Evolutionary conservation across 2,329 filamentous ascomycete species (phyloP), one percentile per base, ranked within the genome.

Genomic region (Dothideomycetes sp.): DNA sequence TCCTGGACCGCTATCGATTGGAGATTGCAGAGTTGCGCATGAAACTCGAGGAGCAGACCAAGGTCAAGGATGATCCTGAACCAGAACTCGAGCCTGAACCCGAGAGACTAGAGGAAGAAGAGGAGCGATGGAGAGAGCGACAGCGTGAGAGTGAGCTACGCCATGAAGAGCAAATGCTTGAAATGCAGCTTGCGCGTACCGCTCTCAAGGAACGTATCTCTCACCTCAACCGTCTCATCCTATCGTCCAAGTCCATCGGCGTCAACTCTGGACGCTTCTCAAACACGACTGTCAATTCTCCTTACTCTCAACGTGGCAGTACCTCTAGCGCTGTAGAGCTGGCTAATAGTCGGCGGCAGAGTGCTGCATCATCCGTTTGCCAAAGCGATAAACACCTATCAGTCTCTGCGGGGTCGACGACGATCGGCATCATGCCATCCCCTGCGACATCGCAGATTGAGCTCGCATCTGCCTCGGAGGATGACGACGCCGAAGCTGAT

Each of bases 121-220:
- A 85, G 52, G 77, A 84, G 49, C 84, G 91, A 53, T 75, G 79
- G 31, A 58, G 52, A 49, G 78, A 70, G 31, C 71, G 79, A 14
- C 80, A 91, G 57, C 77, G 81, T 50, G 85, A 95, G 61, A 83
- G 84, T 5, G 80, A 87, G 49, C 76, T 85, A 49, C 78, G 87
- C 30, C 91, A 95, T 50, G 88, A 95, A 56, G 91, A 96, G 64
- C 91, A 98, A 60, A 89, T 98, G 74, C 71, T 98, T 40, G 91
- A 98, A 62, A 96, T 98, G 84, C 91, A 98, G 58, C 73, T 98
- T 34, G 91, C 91, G 22, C 79, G 91, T 31, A 98, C 91, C 1
- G 91, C 91, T 1, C 66, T 98, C 40, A 98, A 96, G 60, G 91
- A 98, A 66, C 81, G 91, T 19, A 98, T 98, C 52, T 88, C 95